Percentiles rank a stretch among this genome's conserved stretches.
phyloP scores from a whole-genome alignment of 768 basidiomycete genomes.

The Termitomyces eurrhizus region DNA sequence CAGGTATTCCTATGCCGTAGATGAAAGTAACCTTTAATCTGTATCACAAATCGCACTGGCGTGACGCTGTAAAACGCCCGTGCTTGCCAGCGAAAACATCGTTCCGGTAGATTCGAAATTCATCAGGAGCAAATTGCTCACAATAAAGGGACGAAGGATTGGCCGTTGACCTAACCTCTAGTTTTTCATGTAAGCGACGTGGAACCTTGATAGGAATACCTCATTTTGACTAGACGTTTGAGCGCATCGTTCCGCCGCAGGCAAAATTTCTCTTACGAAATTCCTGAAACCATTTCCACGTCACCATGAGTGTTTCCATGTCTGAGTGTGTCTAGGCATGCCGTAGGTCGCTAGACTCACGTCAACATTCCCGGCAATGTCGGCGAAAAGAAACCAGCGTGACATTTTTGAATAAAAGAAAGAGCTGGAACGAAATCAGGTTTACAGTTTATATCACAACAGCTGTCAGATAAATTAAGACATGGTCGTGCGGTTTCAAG shows the following conservation, averaged over 20 bases:
- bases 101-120: neutral
- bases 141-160: neutral
- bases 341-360: neutral
- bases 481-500: conserved; percentile 36
- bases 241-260: conserved; percentile 25
- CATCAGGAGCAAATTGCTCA: neutral
- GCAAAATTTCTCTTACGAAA: conserved; percentile 15
- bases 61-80: neutral
- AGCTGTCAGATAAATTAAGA: conserved; percentile 18
- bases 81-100: too few relatives aligned
- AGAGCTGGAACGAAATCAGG: conserved; percentile 6
- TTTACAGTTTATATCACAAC: conserved; percentile 22
- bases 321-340: neutral
- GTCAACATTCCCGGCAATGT: neutral
- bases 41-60: neutral
- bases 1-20: neutral
- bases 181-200: conserved; percentile 1
- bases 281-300: neutral
- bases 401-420: neutral
- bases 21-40: neutral
- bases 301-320: neutral
- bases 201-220: conserved; percentile 26
- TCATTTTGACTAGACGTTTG: conserved; percentile 12
- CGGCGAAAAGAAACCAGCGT: neutral
- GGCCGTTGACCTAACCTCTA: neutral